Evolutionary conservation across 2,329 filamentous ascomycete genomes (phyloP), one percentile per base, ranked within the genome.

Genomic region (Aspergillus hortae): DNA sequence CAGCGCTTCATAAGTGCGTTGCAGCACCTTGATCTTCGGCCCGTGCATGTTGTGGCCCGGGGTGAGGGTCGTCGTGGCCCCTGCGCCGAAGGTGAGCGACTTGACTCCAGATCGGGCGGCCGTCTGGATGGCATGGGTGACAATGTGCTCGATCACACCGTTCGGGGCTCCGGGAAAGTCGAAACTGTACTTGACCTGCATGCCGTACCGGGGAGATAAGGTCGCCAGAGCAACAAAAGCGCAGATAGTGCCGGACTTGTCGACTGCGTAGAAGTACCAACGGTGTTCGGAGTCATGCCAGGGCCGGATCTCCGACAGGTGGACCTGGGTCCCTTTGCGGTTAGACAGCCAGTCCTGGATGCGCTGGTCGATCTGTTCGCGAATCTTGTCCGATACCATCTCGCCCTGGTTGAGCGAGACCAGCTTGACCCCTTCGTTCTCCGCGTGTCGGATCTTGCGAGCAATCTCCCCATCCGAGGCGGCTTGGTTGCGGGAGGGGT

Each of bases 151-250:
- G 57, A 96, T 96, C 32, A 89, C 87, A 44, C 92, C 92, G 42
- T 84, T 89, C n/a, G 92, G 88, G 1, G 91, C 83, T 23, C 83
- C 84, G 0, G 91, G 92, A 79, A 96, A 96, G 72, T 96, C 90
- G 49, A 96, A 84, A n/a, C 88, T 89, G 78, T 94, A 96, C 77
- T 96, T 96, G 67, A 96, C 87, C 76, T 96, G 92, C 84, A 90
- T 95, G 49, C 92, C 92, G 67, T 95, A 84, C 33, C 83, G 78
- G 2, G 90, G 89, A 3, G 88, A 83, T 25, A 96, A 83, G 69
- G 90, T 88, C 48, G 89, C 88, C 62, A 96, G 78, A 7, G 92
- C 86, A n/a, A 92, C 87, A 53, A 96, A 81, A 32, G 88, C 87
- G 40, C 80, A 80, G 51, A 96, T 83, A 54, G 80, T 83, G 56